A percentile compares a stretch with the other conserved stretches of the same genome.
phyloP scores from a whole-genome alignment of 2,329 filamentous ascomycete genomes.

The Spiromastix sp. region DNA sequence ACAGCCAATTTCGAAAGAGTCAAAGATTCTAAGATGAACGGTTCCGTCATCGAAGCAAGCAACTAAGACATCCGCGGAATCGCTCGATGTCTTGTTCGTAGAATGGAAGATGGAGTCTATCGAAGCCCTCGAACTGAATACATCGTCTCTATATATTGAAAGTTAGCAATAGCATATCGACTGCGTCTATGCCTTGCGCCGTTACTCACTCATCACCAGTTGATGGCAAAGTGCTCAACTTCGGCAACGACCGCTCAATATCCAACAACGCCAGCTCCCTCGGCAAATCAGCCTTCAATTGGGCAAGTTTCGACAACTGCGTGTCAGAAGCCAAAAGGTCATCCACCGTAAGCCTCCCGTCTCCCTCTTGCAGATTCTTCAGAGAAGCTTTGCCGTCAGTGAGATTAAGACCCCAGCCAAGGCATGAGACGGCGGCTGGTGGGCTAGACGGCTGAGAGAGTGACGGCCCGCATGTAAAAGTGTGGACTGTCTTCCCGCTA shows the following conservation, averaged over 20 bases:
- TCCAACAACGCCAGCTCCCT: slow-evolving; percentile 64
- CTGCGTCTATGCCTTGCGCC: slow-evolving; percentile 5
- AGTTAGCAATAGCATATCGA: not conserved
- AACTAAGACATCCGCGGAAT: slow-evolving; percentile 70
- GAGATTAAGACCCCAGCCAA: slow-evolving; percentile 47
- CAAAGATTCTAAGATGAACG: slow-evolving; percentile 71
- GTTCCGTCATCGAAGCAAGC: slow-evolving; percentile 61
- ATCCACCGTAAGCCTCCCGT: slow-evolving; percentile 26
- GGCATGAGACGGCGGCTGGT: slow-evolving; percentile 30
- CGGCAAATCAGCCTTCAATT: slow-evolving; percentile 50
- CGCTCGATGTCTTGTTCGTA: slow-evolving; percentile 53
- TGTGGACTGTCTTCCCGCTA: slow-evolving; percentile 70
- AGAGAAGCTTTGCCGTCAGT: slow-evolving; percentile 39
- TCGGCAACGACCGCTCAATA: slow-evolving; percentile 64
- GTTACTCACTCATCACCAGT: slow-evolving; percentile 45
- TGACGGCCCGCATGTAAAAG: slow-evolving; percentile 39
- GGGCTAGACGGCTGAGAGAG: slow-evolving; percentile 32
- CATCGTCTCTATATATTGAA: slow-evolving; percentile 38
- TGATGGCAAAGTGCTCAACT: slow-evolving; percentile 60
- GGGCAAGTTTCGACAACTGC: slow-evolving; percentile 25
- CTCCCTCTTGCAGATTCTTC: slow-evolving; percentile 23
- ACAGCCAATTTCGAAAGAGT: slow-evolving; percentile 69
- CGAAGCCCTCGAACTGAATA: slow-evolving; percentile 60
- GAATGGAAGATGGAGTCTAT: slow-evolving; percentile 60
- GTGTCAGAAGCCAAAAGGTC: slow-evolving; percentile 31